phyloP scores from a whole-genome alignment of 495 filamentous ascomycete species.

The Penicillium coffeae region DNA sequence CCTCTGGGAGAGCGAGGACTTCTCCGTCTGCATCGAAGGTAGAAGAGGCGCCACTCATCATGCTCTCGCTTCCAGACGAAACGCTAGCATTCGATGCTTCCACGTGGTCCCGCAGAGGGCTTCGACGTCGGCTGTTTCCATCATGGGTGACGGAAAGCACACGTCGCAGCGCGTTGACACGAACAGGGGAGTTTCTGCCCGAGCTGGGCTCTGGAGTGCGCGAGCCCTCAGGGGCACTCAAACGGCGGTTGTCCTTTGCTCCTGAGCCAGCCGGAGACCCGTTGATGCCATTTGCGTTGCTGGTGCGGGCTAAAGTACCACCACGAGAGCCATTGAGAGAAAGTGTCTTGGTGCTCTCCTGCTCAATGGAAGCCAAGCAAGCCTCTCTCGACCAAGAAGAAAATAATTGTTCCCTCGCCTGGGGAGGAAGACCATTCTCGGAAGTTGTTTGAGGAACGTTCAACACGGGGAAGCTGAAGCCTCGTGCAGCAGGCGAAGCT shows the following conservation, averaged over 20 bases:
- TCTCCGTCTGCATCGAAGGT: constrained; percentile 36
- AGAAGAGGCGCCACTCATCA: constrained; percentile 40
- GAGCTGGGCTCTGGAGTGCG: constrained; percentile 52
- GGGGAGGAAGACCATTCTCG: constrained; percentile 32
- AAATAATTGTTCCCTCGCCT: constrained; percentile 66
- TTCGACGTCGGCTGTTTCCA: constrained; percentile 30
- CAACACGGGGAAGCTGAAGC: constrained; percentile 57
- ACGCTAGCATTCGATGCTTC: constrained; percentile 35
- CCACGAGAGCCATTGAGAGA: constrained; percentile 70
- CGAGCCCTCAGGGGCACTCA: constrained; percentile 46
- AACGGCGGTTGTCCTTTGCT: constrained; percentile 30
- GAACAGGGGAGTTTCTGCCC: constrained; percentile 63
- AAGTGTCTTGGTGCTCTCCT: constrained; percentile 58
- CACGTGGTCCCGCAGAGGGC: constrained; percentile 36
- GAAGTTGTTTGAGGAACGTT: constrained; percentile 30
- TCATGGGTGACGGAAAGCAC: constrained; percentile 55
- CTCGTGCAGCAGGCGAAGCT: constrained; percentile 67
- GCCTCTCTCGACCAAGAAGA: constrained; percentile 73
- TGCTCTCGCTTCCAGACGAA: constrained; percentile 46
- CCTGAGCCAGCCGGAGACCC: constrained; percentile 29
- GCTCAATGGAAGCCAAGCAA: constrained; percentile 63
- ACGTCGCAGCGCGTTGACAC: constrained; percentile 82
- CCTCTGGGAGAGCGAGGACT: constrained; percentile 24
- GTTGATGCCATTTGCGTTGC: constrained; percentile 53
- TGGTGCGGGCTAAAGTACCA: constrained; percentile 56